These are phyloP conservation scores for Raffaelea deltoideospora DNA, from an alignment of 2,329 filamentous ascomycete genomes.

Conservation along the genomic window DNA sequence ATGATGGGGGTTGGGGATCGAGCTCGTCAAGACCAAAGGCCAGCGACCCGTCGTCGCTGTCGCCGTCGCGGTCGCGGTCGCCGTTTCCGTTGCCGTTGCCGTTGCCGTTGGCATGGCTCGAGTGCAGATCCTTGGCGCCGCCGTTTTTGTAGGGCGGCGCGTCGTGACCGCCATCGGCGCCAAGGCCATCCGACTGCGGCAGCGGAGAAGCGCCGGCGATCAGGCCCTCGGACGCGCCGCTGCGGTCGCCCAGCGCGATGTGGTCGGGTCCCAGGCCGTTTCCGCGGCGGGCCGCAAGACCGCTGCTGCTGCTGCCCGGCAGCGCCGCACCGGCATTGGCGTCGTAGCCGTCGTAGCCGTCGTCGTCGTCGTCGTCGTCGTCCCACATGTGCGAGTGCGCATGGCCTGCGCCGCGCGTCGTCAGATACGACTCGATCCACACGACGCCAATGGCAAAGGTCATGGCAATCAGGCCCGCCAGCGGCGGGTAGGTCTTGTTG, in stretches of 20 bases:
- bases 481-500: constrained; percentile 61
- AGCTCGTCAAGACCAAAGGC: constrained; percentile 47
- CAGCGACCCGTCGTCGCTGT: constrained; percentile 31
- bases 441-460: constrained; percentile 68
- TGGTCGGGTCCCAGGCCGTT: constrained; percentile 27
- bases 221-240: constrained; percentile 36
- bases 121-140: too few species aligned
- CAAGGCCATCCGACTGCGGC: constrained; percentile 26
- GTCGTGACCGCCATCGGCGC: constrained; percentile 12
- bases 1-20: constrained; percentile 15
- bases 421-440: constrained; percentile 77
- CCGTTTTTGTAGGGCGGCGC: background rate
- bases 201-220: constrained; percentile 44
- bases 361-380: constrained; percentile 24
- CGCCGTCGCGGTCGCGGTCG: constrained; percentile 20
- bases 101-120: background rate
- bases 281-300: constrained; percentile 23
- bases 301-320: constrained; percentile 8
- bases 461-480: constrained; percentile 74
- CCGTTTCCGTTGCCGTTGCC: constrained; percentile 3
- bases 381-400: constrained; percentile 43
- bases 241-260: constrained; percentile 35
- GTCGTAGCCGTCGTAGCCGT: constrained; percentile 1
- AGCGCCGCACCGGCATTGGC: background rate
- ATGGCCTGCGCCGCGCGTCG: constrained; percentile 49